Evolutionary conservation across 257 asterid species (phyloP).

Genomic region (Ocimum tenuiflorum): DNA sequence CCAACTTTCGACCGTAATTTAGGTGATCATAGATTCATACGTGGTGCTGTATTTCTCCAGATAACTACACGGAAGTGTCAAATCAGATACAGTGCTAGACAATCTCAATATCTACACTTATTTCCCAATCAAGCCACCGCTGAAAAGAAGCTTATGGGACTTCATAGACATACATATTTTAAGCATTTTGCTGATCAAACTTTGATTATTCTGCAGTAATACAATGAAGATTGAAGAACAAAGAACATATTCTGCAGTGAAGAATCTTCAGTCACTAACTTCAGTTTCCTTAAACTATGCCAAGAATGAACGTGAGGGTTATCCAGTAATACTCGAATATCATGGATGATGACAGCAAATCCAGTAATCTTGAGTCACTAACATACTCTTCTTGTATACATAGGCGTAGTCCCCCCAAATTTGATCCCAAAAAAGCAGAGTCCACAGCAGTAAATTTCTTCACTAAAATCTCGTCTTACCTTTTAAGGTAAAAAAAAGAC

Average conservation of each 20-base stretch:
- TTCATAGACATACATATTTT: not conserved
- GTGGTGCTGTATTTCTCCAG: not conserved
- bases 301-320: not conserved
- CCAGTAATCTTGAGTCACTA: not conserved
- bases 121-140: not conserved
- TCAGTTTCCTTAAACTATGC: not conserved
- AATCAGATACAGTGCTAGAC: not conserved
- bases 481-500: not conserved
- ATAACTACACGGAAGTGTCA: too few relatives aligned
- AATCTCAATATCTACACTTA: not conserved
- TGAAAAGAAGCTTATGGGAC: not conserved
- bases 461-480: not conserved
- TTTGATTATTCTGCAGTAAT: too few relatives aligned
- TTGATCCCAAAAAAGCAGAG: conserved; percentile 3
- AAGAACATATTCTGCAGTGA: not conserved
- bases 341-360: not conserved
- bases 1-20: too few relatives aligned
- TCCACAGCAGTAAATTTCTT: not conserved
- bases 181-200: not conserved
- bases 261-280: not conserved
- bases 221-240: not conserved
- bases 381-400: not conserved
- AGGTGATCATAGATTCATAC: not conserved
- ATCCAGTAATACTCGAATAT: too few relatives aligned
- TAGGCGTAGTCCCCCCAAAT: conserved; percentile 10